Base-by-base conservation (phyloP, 2,329 filamentous ascomycete species). In the Diplodia mutila region DNA sequence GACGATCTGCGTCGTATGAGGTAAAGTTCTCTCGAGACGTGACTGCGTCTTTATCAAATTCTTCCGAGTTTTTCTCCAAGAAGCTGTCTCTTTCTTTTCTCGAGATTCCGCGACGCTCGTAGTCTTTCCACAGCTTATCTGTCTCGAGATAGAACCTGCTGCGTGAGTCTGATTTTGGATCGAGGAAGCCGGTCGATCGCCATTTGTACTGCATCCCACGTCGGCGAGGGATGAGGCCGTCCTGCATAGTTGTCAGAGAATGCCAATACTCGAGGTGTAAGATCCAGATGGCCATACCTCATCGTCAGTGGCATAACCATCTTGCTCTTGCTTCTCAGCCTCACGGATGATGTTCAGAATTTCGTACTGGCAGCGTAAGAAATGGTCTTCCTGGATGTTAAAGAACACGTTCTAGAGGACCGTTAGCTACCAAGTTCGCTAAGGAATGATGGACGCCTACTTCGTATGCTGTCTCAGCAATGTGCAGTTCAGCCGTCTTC, bases 91-190 rank as follows among this genome's bases (percentile, higher is more conserved):
- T 71, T 65, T 71, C 70, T 51, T 71, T 55, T 53, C 71, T 66
- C 64, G 72, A 57, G 75, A 73, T 21, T 71, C 69, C 14, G 72
- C 69, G 39, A 76, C 52, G 37, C n/a, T 52, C 23, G 16, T 49
- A 73, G 21, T 77, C 72, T 32, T 76, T 69, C 48, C 78, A 76
- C 46, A 80, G 69, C 32, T 72, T 74, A 61, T 81, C 77, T 3
- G 77, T 77, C 61, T 80, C 77, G 23, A 81, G 71, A 55, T 78
- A 80, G 11, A 76, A 78, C 51, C 79, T 72, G 69, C 79, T 81
- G 39, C 80, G 78, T 46, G 79, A 81, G 37, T 79, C 78, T 63
- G 75, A 80, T 49, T 75, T 78, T 5, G 76, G 68, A 29, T 70
- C 69, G 46, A 76, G 23, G 70, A 73, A 54, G 76, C 70, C 21